Percentiles rank a stretch among this genome's conserved stretches.
Evolutionary conservation across 139 green algal genomes (phyloP).

Genomic region (Coelastrella sp.): DNA sequence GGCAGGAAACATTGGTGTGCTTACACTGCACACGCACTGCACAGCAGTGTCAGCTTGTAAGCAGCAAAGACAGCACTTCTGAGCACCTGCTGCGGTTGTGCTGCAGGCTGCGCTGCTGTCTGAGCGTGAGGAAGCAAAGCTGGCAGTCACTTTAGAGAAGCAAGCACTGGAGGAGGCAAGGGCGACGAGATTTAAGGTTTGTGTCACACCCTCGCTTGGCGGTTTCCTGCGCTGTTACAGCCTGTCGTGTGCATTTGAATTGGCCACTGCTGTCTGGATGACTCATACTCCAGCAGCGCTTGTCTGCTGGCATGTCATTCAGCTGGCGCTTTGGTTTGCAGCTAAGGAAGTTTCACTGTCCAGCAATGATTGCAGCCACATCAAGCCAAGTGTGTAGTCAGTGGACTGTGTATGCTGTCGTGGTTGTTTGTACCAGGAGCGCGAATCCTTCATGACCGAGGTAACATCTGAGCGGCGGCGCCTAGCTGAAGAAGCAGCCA

Average conservation of each 20-base stretch:
- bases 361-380: not conserved
- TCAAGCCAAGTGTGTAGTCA: not conserved
- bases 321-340: too few species aligned
- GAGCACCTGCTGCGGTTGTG: not conserved
- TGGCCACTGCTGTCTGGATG: not conserved
- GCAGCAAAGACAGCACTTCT: too few species aligned
- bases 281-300: too few species aligned
- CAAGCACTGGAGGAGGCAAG: conserved; percentile 48
- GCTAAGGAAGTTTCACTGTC: not conserved
- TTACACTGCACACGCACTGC: not conserved
- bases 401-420: not conserved
- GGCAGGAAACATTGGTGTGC: not conserved
- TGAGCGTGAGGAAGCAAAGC: conserved; percentile 41
- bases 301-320: too few species aligned
- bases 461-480: conserved; percentile 34
- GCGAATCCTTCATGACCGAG: conserved; percentile 36
- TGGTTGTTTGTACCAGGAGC: conserved; percentile 23
- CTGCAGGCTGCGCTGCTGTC: conserved; percentile 33
- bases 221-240: not conserved
- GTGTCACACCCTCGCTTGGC: not conserved
- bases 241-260: not conserved
- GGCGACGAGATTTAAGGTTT: conserved; percentile 12
- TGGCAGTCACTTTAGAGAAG: conserved; percentile 26
- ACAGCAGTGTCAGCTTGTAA: too few species aligned
- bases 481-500: conserved; percentile 28